These are phyloP conservation scores for Triticum monococcum DNA, from an alignment of 176 grass and related monocot species.

Conservation along the genomic window DNA sequence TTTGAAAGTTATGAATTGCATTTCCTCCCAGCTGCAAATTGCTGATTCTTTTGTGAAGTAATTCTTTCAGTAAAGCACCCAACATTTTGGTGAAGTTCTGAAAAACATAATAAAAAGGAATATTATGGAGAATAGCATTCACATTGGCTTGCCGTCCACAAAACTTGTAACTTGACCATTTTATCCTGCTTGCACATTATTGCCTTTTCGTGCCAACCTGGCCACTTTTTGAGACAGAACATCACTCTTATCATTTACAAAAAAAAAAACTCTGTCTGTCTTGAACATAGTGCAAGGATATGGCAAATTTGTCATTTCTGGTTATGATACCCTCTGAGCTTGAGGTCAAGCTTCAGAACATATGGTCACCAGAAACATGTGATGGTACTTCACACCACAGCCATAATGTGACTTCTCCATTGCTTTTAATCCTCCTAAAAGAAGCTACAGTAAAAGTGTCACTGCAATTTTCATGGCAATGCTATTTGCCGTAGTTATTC, in stretches of 20 bases:
- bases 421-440: neutral
- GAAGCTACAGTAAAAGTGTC: neutral
- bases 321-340: neutral
- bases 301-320: neutral
- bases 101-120: neutral
- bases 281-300: neutral
- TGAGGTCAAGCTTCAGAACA: neutral
- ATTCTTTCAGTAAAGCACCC: neutral
- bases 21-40: neutral
- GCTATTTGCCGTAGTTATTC: neutral
- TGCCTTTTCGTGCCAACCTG: neutral
- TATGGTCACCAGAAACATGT: neutral
- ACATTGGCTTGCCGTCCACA: neutral
- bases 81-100: neutral
- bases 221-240: neutral
- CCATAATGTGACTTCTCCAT: neutral
- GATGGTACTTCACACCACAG: neutral
- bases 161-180: neutral
- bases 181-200: neutral
- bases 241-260: neutral
- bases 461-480: neutral
- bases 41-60: neutral
- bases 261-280: neutral
- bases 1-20: neutral
- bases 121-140: neutral